Base-by-base conservation (phyloP, 2,329 filamentous ascomycete genomes). In the Colletotrichum australisinense region DNA sequence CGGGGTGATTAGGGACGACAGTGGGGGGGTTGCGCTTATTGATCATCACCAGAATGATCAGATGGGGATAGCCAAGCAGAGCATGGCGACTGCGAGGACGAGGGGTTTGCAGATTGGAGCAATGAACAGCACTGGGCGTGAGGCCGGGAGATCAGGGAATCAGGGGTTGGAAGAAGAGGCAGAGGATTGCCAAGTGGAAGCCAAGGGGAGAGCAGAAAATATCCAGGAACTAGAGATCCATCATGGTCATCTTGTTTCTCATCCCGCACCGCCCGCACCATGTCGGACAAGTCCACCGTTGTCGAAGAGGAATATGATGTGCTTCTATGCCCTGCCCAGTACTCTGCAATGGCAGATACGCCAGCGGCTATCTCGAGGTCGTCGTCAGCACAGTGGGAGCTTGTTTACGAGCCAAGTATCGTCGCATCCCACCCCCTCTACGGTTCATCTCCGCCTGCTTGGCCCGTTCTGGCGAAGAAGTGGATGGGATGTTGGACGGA, bases 1-100 rank as follows among this genome's bases (percentile, higher is more conserved):
- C 67, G 70, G 70, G 70, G 67, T 62, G 60, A 70, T 70, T 66
- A 62, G 67, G 67, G 60, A 55, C 60, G 70, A 66, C 35, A 24
- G 49, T 55, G 49, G 67, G 57, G 70, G 66, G 56, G 52, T 30
- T 42, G 32, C 24, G 63, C 32, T 63, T 52, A 56, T 67, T 64
- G 69, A 69, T 69, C 49, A 63, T 42, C 55, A 60, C 38, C 16
- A 49, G 26, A 24, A 73, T 62, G 56, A 35, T 22, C 58, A 67
- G 38, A 72, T 38, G 65, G 16, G 49, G 49, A 9, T 26, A 63
- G 24, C 11, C 26, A 53, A 63, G 46, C 19, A 63, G 49, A 32
- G 30, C 49, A 38, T 56, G 42, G 19, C 42, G 42, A 22, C 42
- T 49, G 63, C 66, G 55, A 70, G 55, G 30, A 38, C 55, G 46